Evolutionary conservation across 805 yeast species (phyloP), one percentile per base, ranked within the genome.

Genomic region (Kuraishia piskuri): DNA sequence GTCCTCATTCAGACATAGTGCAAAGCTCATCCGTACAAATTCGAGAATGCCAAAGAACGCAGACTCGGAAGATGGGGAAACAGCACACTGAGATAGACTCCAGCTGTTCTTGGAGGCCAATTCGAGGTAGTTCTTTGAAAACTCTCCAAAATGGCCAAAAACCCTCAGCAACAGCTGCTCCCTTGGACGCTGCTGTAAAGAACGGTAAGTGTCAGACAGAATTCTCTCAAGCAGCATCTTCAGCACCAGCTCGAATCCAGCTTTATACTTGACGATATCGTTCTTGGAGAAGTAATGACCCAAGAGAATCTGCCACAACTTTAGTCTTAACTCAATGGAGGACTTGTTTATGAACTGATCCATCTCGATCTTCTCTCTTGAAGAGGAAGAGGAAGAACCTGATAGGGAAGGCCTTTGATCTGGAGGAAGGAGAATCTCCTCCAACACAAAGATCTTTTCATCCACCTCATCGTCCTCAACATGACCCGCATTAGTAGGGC

Each of bases 251-350:
- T 79, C 80, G 57, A 85, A 78, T 0, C 88, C 83, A 19, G 61
- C 58, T 45, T 75, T 71, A 36, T 76, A 73, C 22, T 75, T 72
- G 0, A 65, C 65, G 2, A 67, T 46, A 22, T 69, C 61, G 2
- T 56, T 46, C 20, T 64, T 60, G 2, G 62, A 63, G 14, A 67
- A 63, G 59, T 86, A 88, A 53, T 77, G 76, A 57, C 77, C 80
- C 50, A 89, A 74, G 19, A 91, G 69, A 22, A 86, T 75, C 31
- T 79, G 80, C 96, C 97, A 91, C 2, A 94, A 68, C 52, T 84
- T 83, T 44, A 90, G 68, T 53, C 79, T 80, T 63, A 90, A 76
- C 22, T 80, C 84, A 22, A 86, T 70, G 0, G 94, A 80, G 0
- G 95, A 82, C 12, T 71, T 72, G 2, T 72, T 68, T 17, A 94